Base-by-base conservation (phyloP, 2,329 filamentous ascomycete species). In the Cercospora sp. region DNA sequence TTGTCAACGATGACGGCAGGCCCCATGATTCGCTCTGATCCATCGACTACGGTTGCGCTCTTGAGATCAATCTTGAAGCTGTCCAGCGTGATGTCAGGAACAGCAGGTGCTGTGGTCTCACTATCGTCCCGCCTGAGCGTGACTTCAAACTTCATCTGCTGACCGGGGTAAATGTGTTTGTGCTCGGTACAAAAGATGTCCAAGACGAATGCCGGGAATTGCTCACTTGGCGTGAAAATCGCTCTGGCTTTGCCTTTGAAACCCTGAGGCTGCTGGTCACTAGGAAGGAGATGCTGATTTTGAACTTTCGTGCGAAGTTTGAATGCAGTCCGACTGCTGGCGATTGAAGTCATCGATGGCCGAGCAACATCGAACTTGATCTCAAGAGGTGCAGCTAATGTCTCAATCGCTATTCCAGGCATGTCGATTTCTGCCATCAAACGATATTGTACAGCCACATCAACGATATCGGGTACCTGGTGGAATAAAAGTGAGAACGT, bases 161-260 rank as follows among this genome's bases (percentile, higher is more conserved):
- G 68, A 9, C 72, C 71, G 20, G 70, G 67, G 33, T 70, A 67
- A 28, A 70, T 65, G 51, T 67, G 45, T 45, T 64, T 53, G 18
- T 68, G 68, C 31, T 70, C 63, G 7, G 69, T 69, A 63, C 67
- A 72, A 13, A 55, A 60, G 10, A 73, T 59, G 10, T 73, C 69
- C 63, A 72, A 60, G 4, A 63, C 62, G 48, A 73, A 70, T 5
- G 57, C 69, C 5, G 72, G 72, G 26, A 72, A 73, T 23, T 70
- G 61, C 20, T 64, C 62, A 26, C 63, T 68, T 2, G 72, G 70
- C 5, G 64, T 69, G 55, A 73, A 72, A 13, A 71, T 66, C 9
- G 71, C 71, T 39, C 68, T 74, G 12, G 72, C 67, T 36, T 72
- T 74, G 60, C 71, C 63, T 33, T 72, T 70, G 59, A 73, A 71